A percentile compares a stretch with the other conserved stretches of the same genome.
Conservation (phyloP, 352 stramenopile species). For the Phytophthora tentaculata region DNA sequence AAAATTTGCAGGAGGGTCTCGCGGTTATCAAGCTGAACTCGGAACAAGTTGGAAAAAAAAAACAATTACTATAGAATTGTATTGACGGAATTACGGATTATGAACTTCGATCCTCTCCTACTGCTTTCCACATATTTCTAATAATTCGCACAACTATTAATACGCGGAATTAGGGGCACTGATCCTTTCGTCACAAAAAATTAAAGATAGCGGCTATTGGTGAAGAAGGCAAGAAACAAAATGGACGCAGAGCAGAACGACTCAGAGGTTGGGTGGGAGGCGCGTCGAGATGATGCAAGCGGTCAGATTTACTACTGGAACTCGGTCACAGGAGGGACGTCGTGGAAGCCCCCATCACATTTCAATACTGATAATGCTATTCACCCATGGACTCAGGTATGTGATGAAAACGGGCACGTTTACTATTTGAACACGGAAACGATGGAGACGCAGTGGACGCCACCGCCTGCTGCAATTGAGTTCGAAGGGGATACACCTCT, state of each 20-base stretch:
- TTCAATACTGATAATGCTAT: neutral
- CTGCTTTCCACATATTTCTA: too few species aligned
- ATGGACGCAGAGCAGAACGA: conserved; percentile 24
- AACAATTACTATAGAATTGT: too few species aligned
- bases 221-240: conserved; percentile 1
- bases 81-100: too few species aligned
- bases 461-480: conserved; percentile 24
- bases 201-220: too few species aligned
- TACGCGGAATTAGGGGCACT: too few species aligned
- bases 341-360: conserved; percentile 46
- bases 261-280: conserved; percentile 44
- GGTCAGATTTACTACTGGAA: conserved; percentile 63
- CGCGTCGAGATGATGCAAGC: conserved; percentile 50
- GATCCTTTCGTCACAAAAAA: too few species aligned
- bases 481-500: neutral
- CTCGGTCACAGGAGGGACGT: conserved; percentile 53
- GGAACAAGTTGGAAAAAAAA: too few species aligned
- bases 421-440: conserved; percentile 69
- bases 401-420: conserved; percentile 44
- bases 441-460: conserved; percentile 60
- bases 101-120: too few species aligned
- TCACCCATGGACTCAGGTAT: conserved; percentile 48
- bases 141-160: too few species aligned
- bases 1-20: too few species aligned
- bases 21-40: too few species aligned